Conservation (phyloP, 2,329 filamentous ascomycete genomes). For the Fusarium pseudonygamai region DNA sequence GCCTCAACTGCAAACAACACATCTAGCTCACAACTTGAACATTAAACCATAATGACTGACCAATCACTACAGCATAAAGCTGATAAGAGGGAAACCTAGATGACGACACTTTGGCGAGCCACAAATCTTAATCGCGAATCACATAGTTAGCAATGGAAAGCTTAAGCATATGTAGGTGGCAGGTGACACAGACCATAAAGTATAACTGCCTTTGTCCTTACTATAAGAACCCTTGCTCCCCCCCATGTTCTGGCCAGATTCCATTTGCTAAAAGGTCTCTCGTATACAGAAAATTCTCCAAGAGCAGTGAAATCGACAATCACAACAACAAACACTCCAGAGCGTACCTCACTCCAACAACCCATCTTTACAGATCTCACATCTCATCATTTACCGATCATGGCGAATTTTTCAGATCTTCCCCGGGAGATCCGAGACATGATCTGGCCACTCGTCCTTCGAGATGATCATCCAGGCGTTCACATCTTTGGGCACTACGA, state of each 20-base stretch:
- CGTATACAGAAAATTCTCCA: not conserved
- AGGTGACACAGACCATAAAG: not conserved
- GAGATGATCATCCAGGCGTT: not conserved
- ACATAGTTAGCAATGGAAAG: not conserved
- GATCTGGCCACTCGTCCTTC: not conserved
- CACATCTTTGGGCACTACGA: not conserved
- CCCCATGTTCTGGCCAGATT: not conserved
- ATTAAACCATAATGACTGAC: too few species aligned
- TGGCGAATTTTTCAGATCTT: not conserved
- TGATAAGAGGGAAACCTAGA: too few species aligned
- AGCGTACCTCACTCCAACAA: too few species aligned
- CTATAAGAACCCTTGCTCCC: not conserved
- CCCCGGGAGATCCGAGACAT: constrained; percentile 9
- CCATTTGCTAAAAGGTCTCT: not conserved
- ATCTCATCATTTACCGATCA: not conserved
- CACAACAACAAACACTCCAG: not conserved
- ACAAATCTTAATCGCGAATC: not conserved
- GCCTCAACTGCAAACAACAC: too few species aligned
- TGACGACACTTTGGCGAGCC: too few species aligned
- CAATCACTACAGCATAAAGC: too few species aligned
- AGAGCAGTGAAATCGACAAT: not conserved
- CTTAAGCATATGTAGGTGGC: not conserved
- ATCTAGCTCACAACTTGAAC: too few species aligned
- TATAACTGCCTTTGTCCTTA: not conserved
- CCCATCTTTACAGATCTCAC: not conserved